A percentile compares a stretch with the other conserved stretches of the same genome.
phyloP scores from a whole-genome alignment of 2,329 filamentous ascomycete species.

The Diaporthe humulicola region DNA sequence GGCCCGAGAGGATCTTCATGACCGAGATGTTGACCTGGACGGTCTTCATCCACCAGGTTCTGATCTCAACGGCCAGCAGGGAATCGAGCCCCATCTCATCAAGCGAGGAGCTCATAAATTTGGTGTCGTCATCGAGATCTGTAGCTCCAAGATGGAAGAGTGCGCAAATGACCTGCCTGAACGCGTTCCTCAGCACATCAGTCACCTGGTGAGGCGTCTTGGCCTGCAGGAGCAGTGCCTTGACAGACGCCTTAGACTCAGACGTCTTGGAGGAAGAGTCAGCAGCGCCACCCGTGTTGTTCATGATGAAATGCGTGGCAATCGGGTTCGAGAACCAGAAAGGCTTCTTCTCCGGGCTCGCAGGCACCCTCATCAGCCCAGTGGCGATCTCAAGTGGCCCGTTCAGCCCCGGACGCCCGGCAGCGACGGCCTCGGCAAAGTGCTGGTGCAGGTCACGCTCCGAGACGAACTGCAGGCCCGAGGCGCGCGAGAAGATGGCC shows the following conservation, averaged over 20 bases:
- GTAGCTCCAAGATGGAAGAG: not conserved
- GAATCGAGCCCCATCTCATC: constrained; percentile 8
- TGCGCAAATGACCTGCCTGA: not conserved
- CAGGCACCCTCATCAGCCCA: not conserved
- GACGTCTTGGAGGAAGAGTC: constrained; percentile 8
- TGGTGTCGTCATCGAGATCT: not conserved
- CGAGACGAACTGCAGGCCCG: constrained; percentile 25
- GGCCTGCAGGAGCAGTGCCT: not conserved
- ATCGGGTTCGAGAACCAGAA: constrained; percentile 17
- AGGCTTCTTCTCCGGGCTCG: constrained; percentile 8
- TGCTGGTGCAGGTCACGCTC: constrained; percentile 57
- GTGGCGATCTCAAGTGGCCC: not conserved
- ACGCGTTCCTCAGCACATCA: not conserved
- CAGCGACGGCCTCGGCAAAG: constrained; percentile 57
- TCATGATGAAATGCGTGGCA: constrained; percentile 3
- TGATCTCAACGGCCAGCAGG: not conserved
- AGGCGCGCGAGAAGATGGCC: not conserved
- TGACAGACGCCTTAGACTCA: not conserved
- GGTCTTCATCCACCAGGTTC: not conserved
- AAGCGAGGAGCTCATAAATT: not conserved
- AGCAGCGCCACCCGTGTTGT: not conserved
- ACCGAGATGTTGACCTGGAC: not conserved
- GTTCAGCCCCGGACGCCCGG: not conserved
- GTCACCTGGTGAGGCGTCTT: not conserved
- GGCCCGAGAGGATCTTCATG: not conserved